Base-by-base conservation (phyloP, 345 rosid species). In the Firmiana major region DNA sequence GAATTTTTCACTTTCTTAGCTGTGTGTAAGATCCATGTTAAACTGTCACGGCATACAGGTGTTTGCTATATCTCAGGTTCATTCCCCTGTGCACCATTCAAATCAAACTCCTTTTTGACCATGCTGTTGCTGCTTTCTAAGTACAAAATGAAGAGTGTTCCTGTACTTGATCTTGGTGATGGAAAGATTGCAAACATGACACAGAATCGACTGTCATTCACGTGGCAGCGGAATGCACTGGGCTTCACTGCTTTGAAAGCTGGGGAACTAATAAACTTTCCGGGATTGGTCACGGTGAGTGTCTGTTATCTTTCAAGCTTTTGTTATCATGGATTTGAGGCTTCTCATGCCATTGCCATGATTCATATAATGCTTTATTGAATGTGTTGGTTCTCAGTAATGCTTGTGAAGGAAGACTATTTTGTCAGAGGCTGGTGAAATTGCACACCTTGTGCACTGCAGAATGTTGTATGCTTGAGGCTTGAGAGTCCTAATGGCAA, bases 61-160 rank as follows among this genome's bases (percentile, higher is more conserved):
- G 99, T 94, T 48, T 85, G 88, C 15, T 97, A 97, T 63, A 97
- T 97, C 58, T 90, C 94, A 46, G 99, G 99, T 40, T 91, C 98
- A 70, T 97, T 94, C 86, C 89, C 97, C 38, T 94, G 97, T 98
- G 98, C 97, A 19, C 99, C 99, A 0, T 97, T 97, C 86, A 87
- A 86, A 74, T 89, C 91, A 2, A 93, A 97, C 89, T 89, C 98
- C 73, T 97, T 91, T 73, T 79, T 94, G 83, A 91, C 98, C 57
- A 97, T 97, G 99, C 81, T 97, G 36, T 79, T 97, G 65, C 81
- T 97, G 83, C 98, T 97, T 49, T 97, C 99, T 5, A 97, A 94
- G 79, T 97, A 97, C 85, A 94, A 94, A 84, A 97, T 97, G 99
- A 97, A 97, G 89, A 94, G 98, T 83, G 80, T 94, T 78, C 98